These are phyloP conservation scores for Heliamphora pulchella DNA, from an alignment of 179 eudicot genomes.

Conservation along the genomic window DNA sequence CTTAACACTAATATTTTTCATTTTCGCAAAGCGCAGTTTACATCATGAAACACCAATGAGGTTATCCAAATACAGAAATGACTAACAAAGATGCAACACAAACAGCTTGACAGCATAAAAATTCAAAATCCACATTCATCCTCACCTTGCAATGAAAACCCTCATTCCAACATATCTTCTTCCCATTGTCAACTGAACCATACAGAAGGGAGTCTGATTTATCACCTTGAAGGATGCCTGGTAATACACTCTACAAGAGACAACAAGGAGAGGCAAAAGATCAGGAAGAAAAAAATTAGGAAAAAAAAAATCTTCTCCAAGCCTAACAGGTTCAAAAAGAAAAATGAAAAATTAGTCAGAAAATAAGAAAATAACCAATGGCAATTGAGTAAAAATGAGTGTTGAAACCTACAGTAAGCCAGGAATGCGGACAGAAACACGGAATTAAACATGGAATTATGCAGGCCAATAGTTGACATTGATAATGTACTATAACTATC, in stretches of 20 bases:
- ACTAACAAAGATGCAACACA: neutral
- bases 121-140: neutral
- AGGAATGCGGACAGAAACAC: neutral
- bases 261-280: neutral
- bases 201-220: constrained; percentile 96
- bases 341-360: neutral
- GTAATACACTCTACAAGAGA: constrained; percentile 78
- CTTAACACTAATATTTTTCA: neutral
- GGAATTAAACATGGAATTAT: neutral
- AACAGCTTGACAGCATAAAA: neutral
- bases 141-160: constrained; percentile 87
- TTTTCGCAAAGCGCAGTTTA: neutral
- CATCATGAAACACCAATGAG: neutral
- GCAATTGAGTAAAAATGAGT: neutral
- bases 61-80: neutral
- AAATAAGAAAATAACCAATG: neutral
- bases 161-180: constrained; percentile 98
- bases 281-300: constrained; percentile 1
- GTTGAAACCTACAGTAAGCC: neutral
- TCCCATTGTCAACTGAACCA: constrained; percentile 99
- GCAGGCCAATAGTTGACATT: neutral
- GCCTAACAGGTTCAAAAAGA: neutral
- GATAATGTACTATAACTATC: neutral
- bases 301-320: neutral
- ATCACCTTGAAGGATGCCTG: constrained; percentile 98